Evolutionary conservation across 2,329 filamentous ascomycete species (phyloP).

Genomic region (Aspergillus sp.): DNA sequence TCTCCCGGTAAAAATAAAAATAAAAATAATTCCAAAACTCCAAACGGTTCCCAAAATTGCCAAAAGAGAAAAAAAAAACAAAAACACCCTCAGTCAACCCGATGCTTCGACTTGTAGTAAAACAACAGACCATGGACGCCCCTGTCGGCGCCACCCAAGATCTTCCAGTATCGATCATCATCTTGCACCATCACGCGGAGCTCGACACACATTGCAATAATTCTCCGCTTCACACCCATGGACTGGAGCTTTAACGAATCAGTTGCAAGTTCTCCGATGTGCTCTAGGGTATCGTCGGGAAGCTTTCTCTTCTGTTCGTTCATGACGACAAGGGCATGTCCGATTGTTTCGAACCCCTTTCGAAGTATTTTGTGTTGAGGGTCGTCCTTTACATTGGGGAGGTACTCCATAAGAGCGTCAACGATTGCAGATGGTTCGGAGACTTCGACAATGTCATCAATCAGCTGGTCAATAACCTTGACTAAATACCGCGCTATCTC

Average conservation of each 20-base stretch:
- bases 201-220: constrained; percentile 35
- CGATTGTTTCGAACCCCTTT: background rate
- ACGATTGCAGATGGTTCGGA: background rate
- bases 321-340: background rate
- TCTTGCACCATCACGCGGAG: constrained; percentile 27
- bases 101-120: constrained; percentile 32
- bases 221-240: constrained; percentile 24
- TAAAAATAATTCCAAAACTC: too few relatives aligned
- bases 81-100: background rate
- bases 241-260: background rate
- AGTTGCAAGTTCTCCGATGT: background rate
- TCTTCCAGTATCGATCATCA: constrained; percentile 29
- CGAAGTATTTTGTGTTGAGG: background rate
- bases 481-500: background rate
- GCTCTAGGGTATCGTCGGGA: background rate
- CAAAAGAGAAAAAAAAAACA: background rate
- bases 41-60: too few relatives aligned
- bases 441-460: background rate
- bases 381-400: background rate
- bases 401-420: background rate
- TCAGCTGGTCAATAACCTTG: background rate
- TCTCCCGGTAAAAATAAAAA: too few relatives aligned
- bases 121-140: constrained; percentile 36
- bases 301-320: background rate
- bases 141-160: constrained; percentile 30